These are phyloP conservation scores for Scleromitrula shiraiana DNA, from an alignment of 2,329 filamentous ascomycete species.

Conservation along the genomic window DNA sequence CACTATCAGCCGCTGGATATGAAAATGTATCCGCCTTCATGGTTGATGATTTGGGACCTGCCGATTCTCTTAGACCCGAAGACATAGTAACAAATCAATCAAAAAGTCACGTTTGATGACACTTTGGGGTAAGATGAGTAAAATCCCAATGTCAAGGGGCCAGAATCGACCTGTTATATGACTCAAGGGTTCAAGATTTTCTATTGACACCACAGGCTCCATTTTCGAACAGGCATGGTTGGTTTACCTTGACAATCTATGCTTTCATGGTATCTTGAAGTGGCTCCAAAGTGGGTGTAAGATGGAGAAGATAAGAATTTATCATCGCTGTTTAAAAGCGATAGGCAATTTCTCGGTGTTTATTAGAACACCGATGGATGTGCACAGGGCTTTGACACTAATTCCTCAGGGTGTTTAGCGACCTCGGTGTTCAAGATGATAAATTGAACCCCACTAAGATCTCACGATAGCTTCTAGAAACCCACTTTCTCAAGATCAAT, in stretches of 20 bases:
- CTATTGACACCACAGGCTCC: neutral
- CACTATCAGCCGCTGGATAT: neutral
- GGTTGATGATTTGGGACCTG: neutral
- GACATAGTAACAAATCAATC: neutral
- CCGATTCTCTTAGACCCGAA: neutral
- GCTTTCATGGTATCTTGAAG: neutral
- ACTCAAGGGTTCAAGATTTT: neutral
- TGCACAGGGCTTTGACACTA: neutral
- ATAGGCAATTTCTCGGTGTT: neutral
- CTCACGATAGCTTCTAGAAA: neutral
- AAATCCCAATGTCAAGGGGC: neutral
- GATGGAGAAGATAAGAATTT: neutral
- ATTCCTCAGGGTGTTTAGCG: neutral
- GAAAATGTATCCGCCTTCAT: conserved; percentile 1
- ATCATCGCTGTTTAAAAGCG: conserved; percentile 1
- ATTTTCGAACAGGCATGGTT: neutral
- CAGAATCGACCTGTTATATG: neutral
- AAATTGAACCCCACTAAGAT: neutral
- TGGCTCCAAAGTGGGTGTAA: too few relatives aligned
- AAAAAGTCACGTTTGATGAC: neutral
- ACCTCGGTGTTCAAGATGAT: neutral
- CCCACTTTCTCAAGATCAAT: neutral
- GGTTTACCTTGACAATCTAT: neutral
- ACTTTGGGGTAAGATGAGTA: neutral
- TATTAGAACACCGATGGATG: neutral